Base-by-base conservation (phyloP, 345 rosid species). In the Rhizophora apiculata region DNA sequence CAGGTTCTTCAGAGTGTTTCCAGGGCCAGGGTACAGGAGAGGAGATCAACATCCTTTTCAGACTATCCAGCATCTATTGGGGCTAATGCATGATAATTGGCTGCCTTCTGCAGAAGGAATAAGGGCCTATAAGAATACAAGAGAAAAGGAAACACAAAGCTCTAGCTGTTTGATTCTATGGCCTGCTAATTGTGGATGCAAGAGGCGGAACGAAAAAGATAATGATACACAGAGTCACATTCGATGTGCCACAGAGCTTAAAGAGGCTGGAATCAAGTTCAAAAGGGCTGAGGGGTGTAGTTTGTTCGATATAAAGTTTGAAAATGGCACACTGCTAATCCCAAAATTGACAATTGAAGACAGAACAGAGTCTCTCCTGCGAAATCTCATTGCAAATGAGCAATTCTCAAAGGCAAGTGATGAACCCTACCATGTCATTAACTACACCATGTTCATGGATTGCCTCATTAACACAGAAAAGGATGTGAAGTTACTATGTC, bases 211-310 rank as follows among this genome's bases (percentile, higher is more conserved):
- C 18, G 15, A 13, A 3, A 16, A 53, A 6, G 11, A 53, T 19
- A 21, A 51, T 51, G n/a, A 52, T 9, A 0, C 5, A 4, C 5
- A 26, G 19, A 21, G 22, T 16, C 34, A 60, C 27, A 67, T 65
- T 8, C 24, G 43, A 6, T 67, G 70, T 20, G 74, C 79, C 4
- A 31, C 32, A 11, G 64, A 77, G 72, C 73, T 77, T 21, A 3
- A 27, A 9, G 77, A 81, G n/a, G 58, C 64, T 3, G 81, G 81
- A 71, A 69, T 81, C 74, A 62, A 60, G 46, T 72, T 78, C 39
- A 20, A 46, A 62, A 20, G 3, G 26, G 29, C n/a, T 0, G 24
- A 21, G 2, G 24, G 22, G n/a, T 8, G 16, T 3, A 64, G 37
- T 26, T 53, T 77, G 27, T 64, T 76, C 4, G 67, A 77, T 16